phyloP scores from a whole-genome alignment of 2,329 filamentous ascomycete genomes.

The Dothideomycetes sp. region DNA sequence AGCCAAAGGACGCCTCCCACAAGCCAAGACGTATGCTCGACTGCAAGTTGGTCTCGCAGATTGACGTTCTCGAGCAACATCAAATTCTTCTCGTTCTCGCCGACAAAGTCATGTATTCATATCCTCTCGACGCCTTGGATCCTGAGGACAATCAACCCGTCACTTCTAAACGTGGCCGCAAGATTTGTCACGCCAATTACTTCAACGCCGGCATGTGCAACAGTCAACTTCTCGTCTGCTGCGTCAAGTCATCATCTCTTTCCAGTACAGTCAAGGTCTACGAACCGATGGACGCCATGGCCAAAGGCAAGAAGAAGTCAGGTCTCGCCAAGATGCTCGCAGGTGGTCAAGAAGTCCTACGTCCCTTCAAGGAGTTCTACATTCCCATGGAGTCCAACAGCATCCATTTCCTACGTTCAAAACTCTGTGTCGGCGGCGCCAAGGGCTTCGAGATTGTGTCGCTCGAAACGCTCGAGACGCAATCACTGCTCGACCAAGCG shows the following conservation, averaged over 20 bases:
- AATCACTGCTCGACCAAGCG: conserved; percentile 91
- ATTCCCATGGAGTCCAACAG: conserved; percentile 97
- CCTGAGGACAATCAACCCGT: conserved; percentile 65
- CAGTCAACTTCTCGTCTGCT: conserved; percentile 88
- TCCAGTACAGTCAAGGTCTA: conserved; percentile 99
- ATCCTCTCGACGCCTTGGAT: conserved; percentile 77
- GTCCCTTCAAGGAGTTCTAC: conserved; percentile 97
- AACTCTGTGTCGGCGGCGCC: conserved; percentile 90
- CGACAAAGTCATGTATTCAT: conserved; percentile 87
- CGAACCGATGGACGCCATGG: conserved; percentile 90
- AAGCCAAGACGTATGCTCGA: conserved; percentile 80
- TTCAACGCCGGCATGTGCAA: conserved; percentile 96
- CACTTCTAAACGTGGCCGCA: conserved; percentile 77
- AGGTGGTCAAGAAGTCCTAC: conserved; percentile 83
- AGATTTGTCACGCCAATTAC: conserved; percentile 97
- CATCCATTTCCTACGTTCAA: conserved; percentile 94
- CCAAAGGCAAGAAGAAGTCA: conserved; percentile 79
- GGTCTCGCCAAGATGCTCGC: conserved; percentile 95
- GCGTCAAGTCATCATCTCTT: conserved; percentile 85
- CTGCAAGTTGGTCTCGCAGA: conserved; percentile 77
- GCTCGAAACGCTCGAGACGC: conserved; percentile 93
- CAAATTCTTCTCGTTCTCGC: conserved; percentile 82
- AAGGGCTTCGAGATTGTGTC: conserved; percentile 96
- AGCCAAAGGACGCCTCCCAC: conserved; percentile 65
- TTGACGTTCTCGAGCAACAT: conserved; percentile 94